phyloP scores from a whole-genome alignment of 139 green algal genomes.

The Astrephomene gubernaculifera region DNA sequence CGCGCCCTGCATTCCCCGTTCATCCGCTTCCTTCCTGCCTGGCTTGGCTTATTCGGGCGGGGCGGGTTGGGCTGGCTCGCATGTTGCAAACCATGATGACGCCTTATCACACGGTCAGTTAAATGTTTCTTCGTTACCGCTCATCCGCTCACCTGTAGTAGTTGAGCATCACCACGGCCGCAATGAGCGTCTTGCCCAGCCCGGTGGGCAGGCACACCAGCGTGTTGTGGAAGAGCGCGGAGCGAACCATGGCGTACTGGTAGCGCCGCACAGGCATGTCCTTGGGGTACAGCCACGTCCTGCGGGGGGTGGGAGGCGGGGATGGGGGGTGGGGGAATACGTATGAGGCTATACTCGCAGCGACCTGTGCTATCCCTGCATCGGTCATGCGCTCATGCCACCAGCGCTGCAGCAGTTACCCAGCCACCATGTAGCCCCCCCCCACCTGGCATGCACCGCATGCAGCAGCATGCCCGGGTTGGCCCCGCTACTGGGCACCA shows the following conservation, averaged over 20 bases:
- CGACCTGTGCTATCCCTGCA: too few relatives aligned
- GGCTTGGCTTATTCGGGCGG: too few relatives aligned
- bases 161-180: conserved; percentile 94
- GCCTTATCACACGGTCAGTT: too few relatives aligned
- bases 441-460: conserved; percentile 33
- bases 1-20: too few relatives aligned
- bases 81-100: too few relatives aligned
- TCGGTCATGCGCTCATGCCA: neutral
- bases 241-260: conserved; percentile 76
- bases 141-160: conserved; percentile 81
- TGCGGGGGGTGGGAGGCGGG: neutral
- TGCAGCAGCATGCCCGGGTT: conserved; percentile 43
- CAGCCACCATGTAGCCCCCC: neutral
- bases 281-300: conserved; percentile 84
- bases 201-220: conserved; percentile 96
- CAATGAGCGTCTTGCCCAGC: conserved; percentile 97
- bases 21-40: too few relatives aligned
- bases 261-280: conserved; percentile 73
- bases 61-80: too few relatives aligned
- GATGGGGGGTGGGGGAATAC: neutral
- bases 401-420: neutral
- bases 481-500: conserved; percentile 6
- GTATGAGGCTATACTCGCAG: too few relatives aligned
- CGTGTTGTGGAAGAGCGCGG: conserved; percentile 90
- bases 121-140: too few relatives aligned